Evolutionary conservation across 2,329 filamentous ascomycete genomes (phyloP), one percentile per base, ranked within the genome.

Genomic region (Pyrenochaeta sp.): DNA sequence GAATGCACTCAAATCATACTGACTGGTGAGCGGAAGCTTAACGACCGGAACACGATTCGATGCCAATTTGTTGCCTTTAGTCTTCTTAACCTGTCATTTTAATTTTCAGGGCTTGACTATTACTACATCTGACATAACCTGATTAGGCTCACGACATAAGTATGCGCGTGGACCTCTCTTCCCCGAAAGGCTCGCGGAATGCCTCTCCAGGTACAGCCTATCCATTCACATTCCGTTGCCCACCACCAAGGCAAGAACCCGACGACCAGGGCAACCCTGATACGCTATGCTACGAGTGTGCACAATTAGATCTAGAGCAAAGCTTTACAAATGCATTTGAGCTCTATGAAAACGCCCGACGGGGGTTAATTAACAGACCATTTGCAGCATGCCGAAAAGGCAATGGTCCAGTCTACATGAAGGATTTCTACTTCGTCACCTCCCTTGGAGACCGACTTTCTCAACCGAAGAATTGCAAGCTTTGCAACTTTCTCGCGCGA

Each of bases 351-450:
- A 13, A 32, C 5, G 42, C 50, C 10, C 40, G 50, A 19, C 19
- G 50, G 9, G 42, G 50, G 24, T 3, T 6, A 3, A 47, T 46
- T 22, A 10, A 39, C 3, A 42, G 50, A 19, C 43, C 42, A 4
- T 25, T 52, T 22, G 36, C 10, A 25, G 19, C 50, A 27, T 52
- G 22, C 50, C 50, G 50, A 7, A 52, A 52, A 15, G 50, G 36
- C 32, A 52, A 45, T 9, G 50, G 43, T 2, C 50, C 50, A 2
- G 43, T 52, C 19, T 52, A 52, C 32, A 42, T 52, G 5, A 43
- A 36, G 13, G 42, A 52, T 25, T 52, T 52, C 32, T 45, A 46
- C 42, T 52, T 39, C 24, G 50, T 52, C 32, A 52, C 50, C 22
- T 46, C 50, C 12, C 42, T 52, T 12, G 50, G 34, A 8, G 22